Base-by-base conservation (phyloP, 1,284 basidiomycete genomes). In the Malassezia equina region DNA sequence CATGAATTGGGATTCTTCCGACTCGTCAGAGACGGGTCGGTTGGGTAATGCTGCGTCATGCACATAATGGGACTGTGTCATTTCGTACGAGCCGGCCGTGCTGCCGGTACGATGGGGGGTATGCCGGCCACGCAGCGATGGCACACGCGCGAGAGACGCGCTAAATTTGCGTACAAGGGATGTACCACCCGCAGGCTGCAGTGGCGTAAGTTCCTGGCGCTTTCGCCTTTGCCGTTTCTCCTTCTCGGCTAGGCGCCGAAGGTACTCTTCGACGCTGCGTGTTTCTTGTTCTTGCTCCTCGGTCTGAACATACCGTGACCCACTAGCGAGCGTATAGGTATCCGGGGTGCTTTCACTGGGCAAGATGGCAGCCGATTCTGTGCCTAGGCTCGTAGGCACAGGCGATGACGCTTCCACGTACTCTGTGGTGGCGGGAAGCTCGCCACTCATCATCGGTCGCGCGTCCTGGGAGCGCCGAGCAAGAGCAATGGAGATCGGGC, bases 251-350 rank as follows among this genome's bases (percentile, higher is more conserved):
- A 51, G 39, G 40, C 50, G 55, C 25, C 55, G 45, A 15, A 57
- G 42, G 27, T 57, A 42, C n/a, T 42, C 29, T 29, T 57, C 55
- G 27, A 57, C 50, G 15, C 32, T n/a, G 32, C 44, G 55, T 12
- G 55, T 57, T 39, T 57, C 55, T 11, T 23, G 24, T 29, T 39
- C 41, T 19, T 56, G 48, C 39, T 56, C 54, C 17, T 51, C 49
- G 11, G 54, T 56, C 27, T 45, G 47, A 9, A 48, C 0, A 27
- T 56, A 50, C 15, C 8, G 19, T 4, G 28, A 19, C 12, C 29
- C 27, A 19, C 33, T 31, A 3, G 46, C 31, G 7, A 48, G 33
- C 4, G 23, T 28, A 23, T 48, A 48, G 32, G 46, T 48, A 32
- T 46, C 44, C 4, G 36, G 7, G 36, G 36, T 12, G 4, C 12